Evolutionary conservation across 176 grass and related monocot genomes (phyloP).

Genomic region (Musa beccarii): DNA sequence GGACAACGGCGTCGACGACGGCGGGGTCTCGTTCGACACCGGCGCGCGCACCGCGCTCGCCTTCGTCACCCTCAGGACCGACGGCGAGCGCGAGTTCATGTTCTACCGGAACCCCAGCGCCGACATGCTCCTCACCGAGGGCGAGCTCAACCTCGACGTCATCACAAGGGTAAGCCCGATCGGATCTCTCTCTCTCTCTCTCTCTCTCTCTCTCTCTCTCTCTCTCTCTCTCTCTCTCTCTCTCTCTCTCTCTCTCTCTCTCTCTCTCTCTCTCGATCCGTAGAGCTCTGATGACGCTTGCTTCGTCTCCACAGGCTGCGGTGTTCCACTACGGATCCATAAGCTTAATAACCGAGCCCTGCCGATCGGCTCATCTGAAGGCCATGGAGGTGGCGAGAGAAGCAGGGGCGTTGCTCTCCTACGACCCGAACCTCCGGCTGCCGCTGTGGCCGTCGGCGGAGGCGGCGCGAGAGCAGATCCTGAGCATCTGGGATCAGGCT

Average conservation of each 20-base stretch:
- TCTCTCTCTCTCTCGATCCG: background rate
- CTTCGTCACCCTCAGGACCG: background rate
- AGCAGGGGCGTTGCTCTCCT: slow-evolving; percentile 9
- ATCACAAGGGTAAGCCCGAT: background rate
- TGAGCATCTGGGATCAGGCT: slow-evolving; percentile 9
- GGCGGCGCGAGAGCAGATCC: slow-evolving; percentile 1
- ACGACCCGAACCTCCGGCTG: slow-evolving; percentile 13
- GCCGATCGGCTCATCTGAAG: slow-evolving; percentile 9
- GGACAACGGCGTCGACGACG: background rate
- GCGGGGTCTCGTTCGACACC: slow-evolving; percentile 6
- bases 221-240: background rate
- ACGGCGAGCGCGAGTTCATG: slow-evolving; percentile 13
- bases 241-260: background rate
- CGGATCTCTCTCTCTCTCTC: background rate
- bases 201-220: background rate
- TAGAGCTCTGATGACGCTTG: background rate
- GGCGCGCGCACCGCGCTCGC: slow-evolving; percentile 5
- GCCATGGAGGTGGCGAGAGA: slow-evolving; percentile 3
- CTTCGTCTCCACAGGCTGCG: background rate
- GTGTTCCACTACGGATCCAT: slow-evolving; percentile 16
- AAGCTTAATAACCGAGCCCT: slow-evolving; percentile 11
- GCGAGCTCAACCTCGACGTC: slow-evolving; percentile 7
- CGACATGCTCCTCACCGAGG: slow-evolving; percentile 12
- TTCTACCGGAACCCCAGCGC: slow-evolving; percentile 12
- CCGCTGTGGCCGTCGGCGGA: slow-evolving; percentile 10